Percentiles rank a stretch among this genome's conserved stretches.
Conservation (phyloP, 345 rosid genomes). For the Euphorbia peplus region DNA sequence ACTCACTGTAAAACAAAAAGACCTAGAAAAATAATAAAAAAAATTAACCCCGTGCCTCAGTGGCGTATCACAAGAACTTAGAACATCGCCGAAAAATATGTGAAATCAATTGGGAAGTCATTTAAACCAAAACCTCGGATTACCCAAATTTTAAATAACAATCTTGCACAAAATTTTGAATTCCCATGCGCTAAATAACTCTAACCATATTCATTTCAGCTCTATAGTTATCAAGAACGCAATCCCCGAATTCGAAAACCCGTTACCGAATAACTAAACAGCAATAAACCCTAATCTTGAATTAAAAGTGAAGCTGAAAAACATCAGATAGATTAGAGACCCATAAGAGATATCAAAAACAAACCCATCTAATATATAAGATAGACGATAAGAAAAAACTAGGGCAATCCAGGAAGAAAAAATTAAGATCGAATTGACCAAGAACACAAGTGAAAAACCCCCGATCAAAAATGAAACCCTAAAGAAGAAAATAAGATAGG, state of each 20-base stretch:
- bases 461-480: slow-evolving; percentile 46
- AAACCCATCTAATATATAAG: slow-evolving; percentile 10
- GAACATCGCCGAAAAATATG: neutral
- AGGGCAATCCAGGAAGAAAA: slow-evolving; percentile 16
- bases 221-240: neutral
- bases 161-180: neutral
- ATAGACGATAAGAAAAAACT: slow-evolving; percentile 25
- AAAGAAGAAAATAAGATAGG: slow-evolving; percentile 14
- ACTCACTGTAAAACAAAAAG: slow-evolving; percentile 13
- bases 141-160: neutral
- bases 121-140: neutral
- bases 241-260: slow-evolving; percentile 12
- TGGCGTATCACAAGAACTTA: too few relatives aligned
- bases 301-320: slow-evolving; percentile 9
- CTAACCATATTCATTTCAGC: neutral
- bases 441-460: slow-evolving; percentile 25
- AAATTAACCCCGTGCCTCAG: neutral
- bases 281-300: slow-evolving; percentile 36
- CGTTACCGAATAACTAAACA: slow-evolving; percentile 8
- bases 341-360: slow-evolving; percentile 5
- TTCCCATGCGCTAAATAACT: slow-evolving; percentile 6
- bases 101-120: neutral
- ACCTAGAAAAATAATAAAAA: slow-evolving; percentile 1
- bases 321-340: slow-evolving; percentile 8
- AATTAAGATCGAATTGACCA: slow-evolving; percentile 27